These are phyloP conservation scores for Microcyclospora tardicrescens DNA, from an alignment of 2,329 filamentous ascomycete species.

Conservation along the genomic window DNA sequence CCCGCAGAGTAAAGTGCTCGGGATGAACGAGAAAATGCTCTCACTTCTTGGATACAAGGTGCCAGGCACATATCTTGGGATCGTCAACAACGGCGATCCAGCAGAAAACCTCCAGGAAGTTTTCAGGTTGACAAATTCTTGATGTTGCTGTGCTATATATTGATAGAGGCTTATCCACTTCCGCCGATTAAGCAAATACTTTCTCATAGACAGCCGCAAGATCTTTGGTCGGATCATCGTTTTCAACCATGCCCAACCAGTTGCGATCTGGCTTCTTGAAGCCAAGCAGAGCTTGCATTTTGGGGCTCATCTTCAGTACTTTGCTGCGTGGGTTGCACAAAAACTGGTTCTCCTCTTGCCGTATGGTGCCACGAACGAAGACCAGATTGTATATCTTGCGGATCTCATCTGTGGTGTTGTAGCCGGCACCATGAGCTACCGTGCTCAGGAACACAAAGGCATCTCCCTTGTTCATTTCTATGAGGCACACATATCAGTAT, in stretches of 20 bases:
- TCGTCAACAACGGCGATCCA: slow-evolving; percentile 24
- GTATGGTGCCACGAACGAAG: slow-evolving; percentile 19
- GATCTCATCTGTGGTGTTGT: slow-evolving; percentile 15
- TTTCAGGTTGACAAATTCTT: no score
- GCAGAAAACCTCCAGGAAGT: no score
- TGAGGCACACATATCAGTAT: background rate
- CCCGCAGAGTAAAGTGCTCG: slow-evolving; percentile 17
- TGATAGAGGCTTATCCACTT: no score
- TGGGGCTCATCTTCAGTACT: slow-evolving; percentile 20
- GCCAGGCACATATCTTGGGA: slow-evolving; percentile 19
- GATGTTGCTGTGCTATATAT: no score
- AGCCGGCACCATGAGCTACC: slow-evolving; percentile 23
- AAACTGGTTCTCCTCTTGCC: slow-evolving; percentile 26
- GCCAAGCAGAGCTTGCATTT: slow-evolving; percentile 23
- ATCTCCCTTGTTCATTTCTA: slow-evolving; percentile 26
- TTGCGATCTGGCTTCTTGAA: slow-evolving; percentile 23
- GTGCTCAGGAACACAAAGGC: slow-evolving; percentile 26
- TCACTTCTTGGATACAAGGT: slow-evolving; percentile 24
- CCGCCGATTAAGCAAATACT: no score
- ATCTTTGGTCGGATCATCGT: slow-evolving; percentile 16
- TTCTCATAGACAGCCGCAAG: slow-evolving; percentile 9
- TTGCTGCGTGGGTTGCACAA: slow-evolving; percentile 21
- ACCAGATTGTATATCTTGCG: slow-evolving; percentile 22
- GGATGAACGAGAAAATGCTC: slow-evolving; percentile 24
- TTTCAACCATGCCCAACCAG: slow-evolving; percentile 23